These are phyloP conservation scores for Vaccinium corymbosum DNA, from an alignment of 148 eudicot species.

Conservation along the genomic window DNA sequence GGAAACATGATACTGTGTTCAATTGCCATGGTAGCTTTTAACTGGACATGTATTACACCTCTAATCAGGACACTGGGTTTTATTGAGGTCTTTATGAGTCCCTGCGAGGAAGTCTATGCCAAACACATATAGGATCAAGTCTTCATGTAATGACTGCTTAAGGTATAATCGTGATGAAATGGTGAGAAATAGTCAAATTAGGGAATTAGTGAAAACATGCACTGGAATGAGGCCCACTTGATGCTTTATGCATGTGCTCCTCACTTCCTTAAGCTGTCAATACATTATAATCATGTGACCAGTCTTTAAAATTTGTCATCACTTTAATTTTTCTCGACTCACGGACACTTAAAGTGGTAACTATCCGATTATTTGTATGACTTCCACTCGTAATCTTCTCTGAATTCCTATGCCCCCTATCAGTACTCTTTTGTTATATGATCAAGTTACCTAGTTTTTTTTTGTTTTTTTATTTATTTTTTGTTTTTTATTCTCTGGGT, in stretches of 20 bases:
- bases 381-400: neutral
- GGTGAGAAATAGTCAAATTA: neutral
- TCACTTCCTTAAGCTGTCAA: neutral
- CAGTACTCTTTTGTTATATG: neutral
- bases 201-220: neutral
- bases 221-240: neutral
- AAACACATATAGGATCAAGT: no score
- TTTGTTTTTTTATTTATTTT: no score
- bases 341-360: neutral
- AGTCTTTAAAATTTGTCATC: neutral
- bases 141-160: neutral
- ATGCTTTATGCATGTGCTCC: neutral
- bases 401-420: neutral
- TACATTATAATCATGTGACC: neutral
- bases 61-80: neutral
- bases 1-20: neutral
- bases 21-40: neutral
- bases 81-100: neutral
- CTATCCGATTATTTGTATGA: neutral
- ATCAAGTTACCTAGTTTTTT: neutral
- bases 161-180: neutral
- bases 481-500: no score
- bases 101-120: neutral
- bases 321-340: neutral
- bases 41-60: neutral